Evolutionary conservation across 2,329 filamentous ascomycete species (phyloP).

Genomic region (Paecilomyces fulvus): DNA sequence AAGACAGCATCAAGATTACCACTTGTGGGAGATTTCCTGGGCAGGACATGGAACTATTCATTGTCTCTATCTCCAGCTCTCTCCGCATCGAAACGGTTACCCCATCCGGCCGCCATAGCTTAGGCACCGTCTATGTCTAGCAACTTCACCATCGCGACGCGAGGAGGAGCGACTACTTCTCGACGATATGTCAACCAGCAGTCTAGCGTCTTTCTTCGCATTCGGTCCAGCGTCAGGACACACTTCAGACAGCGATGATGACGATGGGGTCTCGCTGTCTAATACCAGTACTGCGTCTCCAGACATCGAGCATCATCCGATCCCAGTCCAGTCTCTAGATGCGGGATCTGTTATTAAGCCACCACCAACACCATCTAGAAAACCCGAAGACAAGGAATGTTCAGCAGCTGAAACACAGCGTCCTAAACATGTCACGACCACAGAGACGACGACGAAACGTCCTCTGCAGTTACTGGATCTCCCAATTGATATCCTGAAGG

Average conservation of each 20-base stretch:
- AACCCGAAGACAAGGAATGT: background rate
- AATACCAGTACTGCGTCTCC: background rate
- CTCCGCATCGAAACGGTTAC: background rate
- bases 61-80: background rate
- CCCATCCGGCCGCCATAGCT: background rate
- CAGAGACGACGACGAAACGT: constrained; percentile 25
- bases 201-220: background rate
- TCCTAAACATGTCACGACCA: background rate
- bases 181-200: background rate
- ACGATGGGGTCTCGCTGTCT: background rate
- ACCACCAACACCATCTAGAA: background rate
- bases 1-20: background rate
- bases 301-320: background rate
- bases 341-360: background rate
- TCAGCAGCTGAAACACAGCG: background rate
- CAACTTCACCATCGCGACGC: background rate
- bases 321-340: background rate
- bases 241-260: background rate
- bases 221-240: background rate
- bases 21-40: background rate
- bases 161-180: background rate
- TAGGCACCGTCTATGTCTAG: background rate
- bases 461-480: constrained; percentile 63
- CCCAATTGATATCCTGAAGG: constrained; percentile 67
- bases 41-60: background rate